Percentiles rank a stretch among this genome's conserved stretches.
Conservation (phyloP, 176 grass and related monocot species). For the Tillandsia leiboldiana region DNA sequence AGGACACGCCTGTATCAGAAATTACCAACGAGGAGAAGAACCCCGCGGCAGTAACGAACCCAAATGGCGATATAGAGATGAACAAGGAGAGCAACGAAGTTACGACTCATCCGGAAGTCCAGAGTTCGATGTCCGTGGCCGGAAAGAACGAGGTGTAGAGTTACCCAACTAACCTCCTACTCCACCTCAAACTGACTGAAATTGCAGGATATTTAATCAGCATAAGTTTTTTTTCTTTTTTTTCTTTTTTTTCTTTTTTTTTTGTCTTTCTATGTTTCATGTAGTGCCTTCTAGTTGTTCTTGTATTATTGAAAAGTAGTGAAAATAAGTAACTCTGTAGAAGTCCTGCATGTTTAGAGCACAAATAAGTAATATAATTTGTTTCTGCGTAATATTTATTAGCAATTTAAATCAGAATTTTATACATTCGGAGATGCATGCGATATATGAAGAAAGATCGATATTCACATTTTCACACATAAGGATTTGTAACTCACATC, state of each 20-base stretch:
- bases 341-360: no score
- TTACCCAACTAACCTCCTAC: neutral
- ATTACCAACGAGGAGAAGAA: constrained; percentile 11
- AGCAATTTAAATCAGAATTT: no score
- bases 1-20: constrained; percentile 44
- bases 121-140: neutral
- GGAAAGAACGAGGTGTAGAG: neutral
- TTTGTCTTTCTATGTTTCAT: no score
- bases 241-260: neutral
- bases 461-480: no score
- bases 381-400: no score
- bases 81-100: neutral
- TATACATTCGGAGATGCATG: no score
- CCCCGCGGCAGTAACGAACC: neutral
- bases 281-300: no score
- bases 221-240: neutral
- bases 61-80: neutral
- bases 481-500: no score
- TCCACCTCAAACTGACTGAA: neutral
- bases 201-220: neutral
- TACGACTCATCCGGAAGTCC: neutral
- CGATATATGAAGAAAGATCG: no score
- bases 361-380: no score
- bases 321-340: no score
- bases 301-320: no score